Evolutionary conservation across 306 rosid genomes (phyloP), one percentile per base, ranked within the genome.

Genomic region (Quercus robur): DNA sequence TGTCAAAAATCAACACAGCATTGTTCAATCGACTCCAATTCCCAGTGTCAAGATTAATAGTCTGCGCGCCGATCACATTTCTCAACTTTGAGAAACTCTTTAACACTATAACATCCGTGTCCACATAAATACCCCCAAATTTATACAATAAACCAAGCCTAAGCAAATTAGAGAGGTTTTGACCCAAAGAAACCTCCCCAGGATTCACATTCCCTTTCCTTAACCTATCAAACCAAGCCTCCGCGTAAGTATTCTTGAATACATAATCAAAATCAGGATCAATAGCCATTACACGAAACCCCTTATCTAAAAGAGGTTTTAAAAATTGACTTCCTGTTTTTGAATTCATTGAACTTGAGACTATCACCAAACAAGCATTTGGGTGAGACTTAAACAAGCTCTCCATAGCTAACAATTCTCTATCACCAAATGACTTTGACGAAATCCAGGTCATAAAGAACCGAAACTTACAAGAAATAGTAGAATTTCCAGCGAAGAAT

Each of bases 361-460:
- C 93, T 14, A 93, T 93, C 3, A 86, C 88, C 86, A 93, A 83
- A 73, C 98, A 95, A 72, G 97, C 88, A 26, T 84, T 25, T 46
- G 87, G 91, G 56, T 95, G 93, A 61, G 86, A 83, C 80, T 90
- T 91, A 88, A 95, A 91, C 70, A 95, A 56, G 85, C 96, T 91
- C 80, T 93, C 93, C 18, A 95, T 12, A 11, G 96, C 86, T 19
- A 90, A 51, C 10, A 90, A 52, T 77, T 95, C 97, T 59, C 92
- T 90, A 0, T 76, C 88, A 54, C 96, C 84, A 59, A 95, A 91
- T 23, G 84, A 70, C 59, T 86, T 70, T 66, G 86, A 63, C 12
- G 97, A 90, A 85, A 95, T 93, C 98, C 99, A 93, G 57, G 97
- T 95, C 94, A 95, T 95, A 74, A 95, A 95, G 80, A 95, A 91